Base-by-base conservation (phyloP, 2,329 filamentous ascomycete species). In the Metarhizium rileyi region DNA sequence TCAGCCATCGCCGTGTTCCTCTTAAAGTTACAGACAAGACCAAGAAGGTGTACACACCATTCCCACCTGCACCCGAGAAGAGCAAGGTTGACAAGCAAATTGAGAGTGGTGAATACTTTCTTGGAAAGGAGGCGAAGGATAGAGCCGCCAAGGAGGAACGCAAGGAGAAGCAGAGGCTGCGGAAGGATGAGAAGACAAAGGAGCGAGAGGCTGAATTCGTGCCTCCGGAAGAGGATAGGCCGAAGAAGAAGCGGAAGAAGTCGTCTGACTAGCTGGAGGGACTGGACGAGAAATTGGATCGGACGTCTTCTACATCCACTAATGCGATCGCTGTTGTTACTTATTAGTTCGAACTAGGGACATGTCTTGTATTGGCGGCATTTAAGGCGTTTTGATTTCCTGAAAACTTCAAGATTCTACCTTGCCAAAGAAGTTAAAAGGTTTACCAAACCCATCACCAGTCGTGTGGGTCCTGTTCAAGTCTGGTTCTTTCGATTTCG, bases 81-180 rank as follows among this genome's bases (percentile, higher is more conserved):
- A 96, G 90, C 81, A 98, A 97, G 81, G 80, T 98, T 60, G 93
- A 98, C 70, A 71, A 90, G 69, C 91, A 98, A 77, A 95, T 98
- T 73, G 93, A 98, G 75, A 90, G 82, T 60, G 91, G 93, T 70
- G 91, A 97, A 72, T 98, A 95, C 72, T 97, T 97, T 69, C 70
- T 98, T 63, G 84, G 84, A 63, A 95, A 95, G 75, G 83, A 90
- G 63, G 90, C 89, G 52, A 95, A 95, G 76, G 88, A 95, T 62
- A 78, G 90, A 53, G 86, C 84, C 49, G 82, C 76, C 44, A 83
- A 86, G 68, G 85, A 91, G 63, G 86, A 88, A 62, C 76, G 89
- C 56, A 78, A 88, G 62, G 89, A 94, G 66, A 84, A 86, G 68
- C 90, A 95, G 72, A 86, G 82, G 69, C 76, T 82, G 68, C 91